phyloP scores from a whole-genome alignment of 306 rosid species.

The Vicia sativa region DNA sequence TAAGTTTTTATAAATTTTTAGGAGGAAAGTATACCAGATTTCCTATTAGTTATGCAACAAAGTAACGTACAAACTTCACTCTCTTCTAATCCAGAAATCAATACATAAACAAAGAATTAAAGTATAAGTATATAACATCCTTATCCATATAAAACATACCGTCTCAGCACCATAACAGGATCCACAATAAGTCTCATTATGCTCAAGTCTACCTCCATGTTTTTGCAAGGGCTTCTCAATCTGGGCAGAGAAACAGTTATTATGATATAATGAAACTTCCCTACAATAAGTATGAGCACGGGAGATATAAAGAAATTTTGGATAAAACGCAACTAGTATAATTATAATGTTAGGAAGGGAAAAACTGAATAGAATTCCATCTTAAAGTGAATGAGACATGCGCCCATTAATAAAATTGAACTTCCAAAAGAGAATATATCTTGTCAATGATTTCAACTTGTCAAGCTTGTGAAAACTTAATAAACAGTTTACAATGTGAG shows the following conservation, averaged over 20 bases:
- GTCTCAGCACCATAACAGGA: slow-evolving; percentile 94
- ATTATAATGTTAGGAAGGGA: slow-evolving; percentile 15
- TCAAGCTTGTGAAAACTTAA: not conserved
- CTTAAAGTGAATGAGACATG: slow-evolving; percentile 17
- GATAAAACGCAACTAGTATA: slow-evolving; percentile 17
- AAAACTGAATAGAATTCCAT: slow-evolving; percentile 12
- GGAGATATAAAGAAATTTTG: slow-evolving; percentile 1
- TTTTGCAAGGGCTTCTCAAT: slow-evolving; percentile 90
- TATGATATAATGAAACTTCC: slow-evolving; percentile 20
- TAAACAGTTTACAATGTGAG: not conserved
- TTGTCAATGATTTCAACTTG: slow-evolving; percentile 1
- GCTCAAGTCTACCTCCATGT: slow-evolving; percentile 99
- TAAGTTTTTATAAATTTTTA: not conserved
- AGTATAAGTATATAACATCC: slow-evolving; percentile 1
- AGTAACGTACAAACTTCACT: slow-evolving; percentile 22
- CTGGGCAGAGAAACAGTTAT: slow-evolving; percentile 49
- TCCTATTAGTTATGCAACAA: not conserved
- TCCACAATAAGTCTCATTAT: slow-evolving; percentile 97
- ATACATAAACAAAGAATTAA: slow-evolving; percentile 16
- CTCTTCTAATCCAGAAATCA: slow-evolving; percentile 8
- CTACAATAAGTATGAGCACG: slow-evolving; percentile 19
- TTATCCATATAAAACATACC: slow-evolving; percentile 49
- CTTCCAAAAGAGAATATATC: not conserved
- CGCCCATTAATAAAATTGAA: not conserved
- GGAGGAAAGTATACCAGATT: slow-evolving; percentile 13